Conservation (phyloP, 2,329 filamentous ascomycete species). For the Daldinia eschscholtzii region DNA sequence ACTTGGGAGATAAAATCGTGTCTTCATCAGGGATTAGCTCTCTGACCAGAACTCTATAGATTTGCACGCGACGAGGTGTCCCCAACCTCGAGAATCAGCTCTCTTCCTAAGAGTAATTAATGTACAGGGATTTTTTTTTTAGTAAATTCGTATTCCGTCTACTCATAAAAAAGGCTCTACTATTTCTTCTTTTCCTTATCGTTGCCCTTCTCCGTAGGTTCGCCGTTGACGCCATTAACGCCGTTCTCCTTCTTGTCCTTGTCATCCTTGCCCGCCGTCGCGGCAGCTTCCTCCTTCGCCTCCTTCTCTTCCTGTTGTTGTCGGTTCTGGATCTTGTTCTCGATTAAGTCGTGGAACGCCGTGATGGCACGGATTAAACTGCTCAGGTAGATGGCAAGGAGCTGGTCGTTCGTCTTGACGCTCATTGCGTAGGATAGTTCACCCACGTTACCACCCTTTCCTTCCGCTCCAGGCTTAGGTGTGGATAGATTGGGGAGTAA, state of each 20-base stretch:
- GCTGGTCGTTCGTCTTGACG: constrained; percentile 98
- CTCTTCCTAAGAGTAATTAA: constrained; percentile 40
- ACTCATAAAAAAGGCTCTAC: constrained; percentile 42
- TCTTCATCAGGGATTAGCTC: constrained; percentile 18
- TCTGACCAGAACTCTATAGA: constrained; percentile 37
- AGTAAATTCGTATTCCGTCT: constrained; percentile 32
- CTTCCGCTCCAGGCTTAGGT: constrained; percentile 74
- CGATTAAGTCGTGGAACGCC: constrained; percentile 98
- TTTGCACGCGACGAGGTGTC: constrained; percentile 30
- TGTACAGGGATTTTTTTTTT: constrained; percentile 42
- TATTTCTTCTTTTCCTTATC: constrained; percentile 65
- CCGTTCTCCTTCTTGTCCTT: constrained; percentile 57
- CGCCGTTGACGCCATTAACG: constrained; percentile 69
- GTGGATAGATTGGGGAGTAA: constrained; percentile 95
- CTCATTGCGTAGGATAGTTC: constrained; percentile 97
- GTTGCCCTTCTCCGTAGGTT: constrained; percentile 53
- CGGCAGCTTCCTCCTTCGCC: constrained; percentile 70
- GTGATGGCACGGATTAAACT: constrained; percentile 97
- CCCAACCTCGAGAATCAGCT: constrained; percentile 26
- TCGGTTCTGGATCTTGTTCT: constrained; percentile 99
- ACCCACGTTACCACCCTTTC: constrained; percentile 69
- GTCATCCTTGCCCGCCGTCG: constrained; percentile 70
- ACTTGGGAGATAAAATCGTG: constrained; percentile 16
- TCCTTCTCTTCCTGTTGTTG: constrained; percentile 98
- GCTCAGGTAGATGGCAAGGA: constrained; percentile 98